Evolutionary conservation across 2,329 filamentous ascomycete genomes (phyloP).

Genomic region (Trichoderma asperellum): DNA sequence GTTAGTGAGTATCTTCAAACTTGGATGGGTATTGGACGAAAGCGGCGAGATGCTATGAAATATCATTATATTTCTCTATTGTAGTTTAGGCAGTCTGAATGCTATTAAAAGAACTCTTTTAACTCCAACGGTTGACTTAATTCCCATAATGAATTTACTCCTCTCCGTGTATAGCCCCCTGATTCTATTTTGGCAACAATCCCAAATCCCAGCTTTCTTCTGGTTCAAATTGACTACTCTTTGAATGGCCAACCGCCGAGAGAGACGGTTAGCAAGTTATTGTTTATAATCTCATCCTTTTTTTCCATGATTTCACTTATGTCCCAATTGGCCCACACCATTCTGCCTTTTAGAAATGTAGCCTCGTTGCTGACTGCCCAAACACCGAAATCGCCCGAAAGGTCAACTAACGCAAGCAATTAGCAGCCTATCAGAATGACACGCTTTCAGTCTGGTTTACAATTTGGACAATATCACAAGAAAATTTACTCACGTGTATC

Average conservation of each 20-base stretch:
- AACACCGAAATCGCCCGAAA: neutral
- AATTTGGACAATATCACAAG: neutral
- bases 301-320: neutral
- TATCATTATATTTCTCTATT: neutral
- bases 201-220: neutral
- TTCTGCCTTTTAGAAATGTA: neutral
- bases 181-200: neutral
- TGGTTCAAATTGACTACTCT: neutral
- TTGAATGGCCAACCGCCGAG: neutral
- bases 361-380: neutral
- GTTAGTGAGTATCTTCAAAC: neutral
- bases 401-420: neutral
- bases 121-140: fast-evolving
- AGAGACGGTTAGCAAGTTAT: neutral
- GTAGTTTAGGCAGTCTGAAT: neutral
- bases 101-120: neutral
- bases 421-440: neutral
- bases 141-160: neutral
- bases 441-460: too few relatives aligned
- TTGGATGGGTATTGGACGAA: neutral
- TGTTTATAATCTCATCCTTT: neutral
- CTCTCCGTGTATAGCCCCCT: neutral
- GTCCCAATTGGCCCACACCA: neutral
- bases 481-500: neutral
- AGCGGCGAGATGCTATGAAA: neutral